Evolutionary conservation across 768 basidiomycete genomes (phyloP), one percentile per base, ranked within the genome.

Genomic region (Tephrocybe sp.): DNA sequence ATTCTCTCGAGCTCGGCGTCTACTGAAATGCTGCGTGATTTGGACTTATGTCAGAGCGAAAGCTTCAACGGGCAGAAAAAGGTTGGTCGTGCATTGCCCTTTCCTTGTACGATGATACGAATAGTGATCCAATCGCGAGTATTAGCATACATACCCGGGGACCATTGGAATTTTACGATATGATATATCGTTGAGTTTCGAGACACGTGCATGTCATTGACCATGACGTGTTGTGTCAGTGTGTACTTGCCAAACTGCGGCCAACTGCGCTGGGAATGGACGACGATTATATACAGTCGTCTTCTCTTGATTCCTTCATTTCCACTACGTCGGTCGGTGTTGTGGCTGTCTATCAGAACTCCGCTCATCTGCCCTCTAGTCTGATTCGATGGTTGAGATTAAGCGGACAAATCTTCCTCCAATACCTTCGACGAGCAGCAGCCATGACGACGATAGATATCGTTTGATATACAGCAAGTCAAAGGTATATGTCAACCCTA

Each of bases 401-500:
- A 82, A 76, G 60, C 79, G 72, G 51, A 62, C 66, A 27, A 69
- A 71, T 47, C 50, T 58, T 38, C 55, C 62, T 39, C 44, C 49
- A 44, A 44, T 62, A 45, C 60, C 58, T 36, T 43, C 59, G 30
- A 48, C 49, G 40, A 39, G 46, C 32, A 45, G 46, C 30, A 36
- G 24, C 52, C 59, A 61, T 6, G 75, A 79, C 47, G 84, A 86
- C 57, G 83, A 83, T 58, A 84, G 80, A 65, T 81, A 83, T 63
- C 76, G 89, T 37, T 75, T 98, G 40, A 65, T 98, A 12, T 97
- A 92, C 60, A 87, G 85, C 67, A 97, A 96, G 65, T 91, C 88
- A 34, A 95, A 94, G 66, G 96, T 98, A 37, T 94, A 96, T 63
- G 85, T 99, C 36, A 92, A 98, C 58, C 97, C 97, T 0, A 96